Evolutionary conservation across 257 asterid species (phyloP).

Genomic region (Verbena officinalis): DNA sequence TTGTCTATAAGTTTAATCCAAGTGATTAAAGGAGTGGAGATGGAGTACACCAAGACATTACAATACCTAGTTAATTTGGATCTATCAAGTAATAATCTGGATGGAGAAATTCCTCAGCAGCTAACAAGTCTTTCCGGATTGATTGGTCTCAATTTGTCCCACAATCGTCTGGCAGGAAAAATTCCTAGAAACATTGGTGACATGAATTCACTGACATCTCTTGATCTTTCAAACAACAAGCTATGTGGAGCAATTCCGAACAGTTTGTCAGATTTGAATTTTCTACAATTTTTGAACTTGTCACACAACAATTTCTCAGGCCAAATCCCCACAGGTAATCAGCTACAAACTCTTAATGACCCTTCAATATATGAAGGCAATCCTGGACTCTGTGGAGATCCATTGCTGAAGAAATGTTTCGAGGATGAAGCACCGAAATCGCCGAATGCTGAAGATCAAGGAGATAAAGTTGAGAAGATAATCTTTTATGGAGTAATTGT

Average conservation of each 20-base stretch:
- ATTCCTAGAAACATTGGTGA: background rate
- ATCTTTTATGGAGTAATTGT: background rate
- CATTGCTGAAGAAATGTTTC: background rate
- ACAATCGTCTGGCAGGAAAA: conserved; percentile 11
- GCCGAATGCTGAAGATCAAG: conserved; percentile 4
- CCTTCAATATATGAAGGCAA: background rate
- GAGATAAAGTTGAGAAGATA: background rate
- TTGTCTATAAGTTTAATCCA: background rate
- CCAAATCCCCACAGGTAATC: conserved; percentile 19
- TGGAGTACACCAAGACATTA: too few species aligned
- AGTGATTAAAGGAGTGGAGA: background rate
- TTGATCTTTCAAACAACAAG: background rate
- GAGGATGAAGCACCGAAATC: background rate
- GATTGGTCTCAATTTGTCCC: background rate
- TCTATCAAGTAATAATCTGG: conserved; percentile 14
- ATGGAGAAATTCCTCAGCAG: conserved; percentile 15
- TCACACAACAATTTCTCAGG: conserved; percentile 33
- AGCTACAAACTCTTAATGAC: conserved; percentile 6
- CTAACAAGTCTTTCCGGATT: conserved; percentile 4
- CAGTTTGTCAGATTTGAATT: conserved; percentile 15
- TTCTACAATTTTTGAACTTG: conserved; percentile 24
- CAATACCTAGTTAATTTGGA: background rate
- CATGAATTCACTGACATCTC: background rate
- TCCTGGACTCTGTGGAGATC: background rate
- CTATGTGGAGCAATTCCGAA: conserved; percentile 23